Percentiles rank a stretch among this genome's conserved stretches.
Evolutionary conservation across 73 alveolate species (phyloP).

Genomic region (Durusdinium trenchii): DNA sequence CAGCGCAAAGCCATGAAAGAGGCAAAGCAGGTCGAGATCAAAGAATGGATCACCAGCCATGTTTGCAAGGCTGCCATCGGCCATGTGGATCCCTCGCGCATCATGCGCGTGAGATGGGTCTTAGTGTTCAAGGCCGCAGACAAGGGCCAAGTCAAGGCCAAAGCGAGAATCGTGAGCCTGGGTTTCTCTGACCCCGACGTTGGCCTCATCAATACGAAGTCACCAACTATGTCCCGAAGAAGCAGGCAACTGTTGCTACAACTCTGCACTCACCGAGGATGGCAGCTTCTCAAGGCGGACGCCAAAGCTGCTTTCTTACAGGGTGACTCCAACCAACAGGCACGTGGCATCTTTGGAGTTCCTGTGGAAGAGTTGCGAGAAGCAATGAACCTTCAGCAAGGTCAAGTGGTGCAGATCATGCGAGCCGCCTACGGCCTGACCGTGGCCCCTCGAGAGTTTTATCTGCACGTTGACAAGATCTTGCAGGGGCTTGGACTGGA

Average conservation of each 20-base stretch:
- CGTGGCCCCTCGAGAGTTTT: slow-evolving; percentile 24
- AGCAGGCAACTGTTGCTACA: neutral
- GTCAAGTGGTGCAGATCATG: neutral
- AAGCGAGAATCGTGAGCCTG: neutral
- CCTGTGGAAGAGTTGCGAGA: neutral
- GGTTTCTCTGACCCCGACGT: slow-evolving; percentile 14
- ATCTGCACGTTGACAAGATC: neutral
- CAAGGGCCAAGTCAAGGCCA: neutral
- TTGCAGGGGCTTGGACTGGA: neutral
- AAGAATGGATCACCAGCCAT: neutral
- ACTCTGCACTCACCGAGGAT: neutral
- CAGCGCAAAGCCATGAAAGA: slow-evolving; percentile 8
- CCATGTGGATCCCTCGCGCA: neutral
- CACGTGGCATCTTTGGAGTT: neutral
- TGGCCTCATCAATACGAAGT: neutral
- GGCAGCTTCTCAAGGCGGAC: neutral
- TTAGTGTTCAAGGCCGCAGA: neutral
- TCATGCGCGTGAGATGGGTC: slow-evolving; percentile 43
- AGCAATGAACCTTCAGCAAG: neutral
- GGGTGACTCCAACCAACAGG: neutral
- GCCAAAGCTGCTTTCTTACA: slow-evolving; percentile 8
- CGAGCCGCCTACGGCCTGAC: neutral
- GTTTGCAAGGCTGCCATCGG: neutral
- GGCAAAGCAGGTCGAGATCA: slow-evolving; percentile 7
- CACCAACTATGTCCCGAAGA: neutral